Conservation (phyloP, 1,139 yeast genomes). For the Taphrina betulina region DNA sequence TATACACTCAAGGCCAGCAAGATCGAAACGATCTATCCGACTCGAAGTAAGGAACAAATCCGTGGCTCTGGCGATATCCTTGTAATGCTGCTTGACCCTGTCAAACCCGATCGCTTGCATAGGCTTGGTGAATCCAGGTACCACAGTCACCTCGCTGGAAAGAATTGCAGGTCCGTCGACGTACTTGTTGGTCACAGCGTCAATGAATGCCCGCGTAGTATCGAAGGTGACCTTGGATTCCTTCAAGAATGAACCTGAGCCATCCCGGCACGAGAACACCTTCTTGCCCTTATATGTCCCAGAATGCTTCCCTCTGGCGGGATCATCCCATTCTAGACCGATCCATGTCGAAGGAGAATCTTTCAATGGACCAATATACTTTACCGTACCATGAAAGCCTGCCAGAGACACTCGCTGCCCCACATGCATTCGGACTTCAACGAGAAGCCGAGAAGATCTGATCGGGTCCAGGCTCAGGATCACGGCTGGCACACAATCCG, state of each 20-base stretch:
- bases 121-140: constrained; percentile 6
- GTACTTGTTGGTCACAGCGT: constrained; percentile 14
- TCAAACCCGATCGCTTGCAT: constrained; percentile 22
- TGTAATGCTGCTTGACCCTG: constrained; percentile 7
- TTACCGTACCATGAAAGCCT: constrained; percentile 61
- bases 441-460: too few relatives aligned
- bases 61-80: neutral
- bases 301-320: constrained; percentile 56
- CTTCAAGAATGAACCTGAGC: constrained; percentile 25
- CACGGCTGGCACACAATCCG: too few relatives aligned
- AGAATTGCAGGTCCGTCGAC: constrained; percentile 2
- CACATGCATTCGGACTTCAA: too few relatives aligned
- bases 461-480: too few relatives aligned
- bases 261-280: constrained; percentile 48
- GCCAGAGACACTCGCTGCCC: constrained; percentile 46
- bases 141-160: neutral
- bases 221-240: constrained; percentile 9
- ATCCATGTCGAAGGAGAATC: constrained; percentile 56
- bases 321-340: constrained; percentile 87
- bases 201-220: neutral
- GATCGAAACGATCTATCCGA: neutral
- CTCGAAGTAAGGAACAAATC: constrained; percentile 2
- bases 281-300: constrained; percentile 52
- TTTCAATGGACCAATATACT: constrained; percentile 56
- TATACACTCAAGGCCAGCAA: neutral